phyloP scores from a whole-genome alignment of 2,329 filamentous ascomycete genomes.

The Claviceps pazoutovae region DNA sequence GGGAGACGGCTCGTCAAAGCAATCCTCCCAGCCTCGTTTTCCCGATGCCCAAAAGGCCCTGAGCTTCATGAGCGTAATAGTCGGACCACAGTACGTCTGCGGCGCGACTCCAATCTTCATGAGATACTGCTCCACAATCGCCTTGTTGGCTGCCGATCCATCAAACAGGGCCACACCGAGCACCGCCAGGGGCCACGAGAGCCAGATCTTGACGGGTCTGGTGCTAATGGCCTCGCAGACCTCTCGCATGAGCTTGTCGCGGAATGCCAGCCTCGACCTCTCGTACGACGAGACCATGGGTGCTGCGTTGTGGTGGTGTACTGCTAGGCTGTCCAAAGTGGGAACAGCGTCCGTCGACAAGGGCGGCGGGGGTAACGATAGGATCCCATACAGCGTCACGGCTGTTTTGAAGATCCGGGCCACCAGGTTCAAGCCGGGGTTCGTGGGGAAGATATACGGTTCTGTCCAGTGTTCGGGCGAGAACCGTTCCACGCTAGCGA shows the following conservation, averaged over 20 bases:
- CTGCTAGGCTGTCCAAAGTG: background rate
- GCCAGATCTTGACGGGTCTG: background rate
- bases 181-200: conserved; percentile 3
- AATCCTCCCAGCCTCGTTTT: conserved; percentile 2
- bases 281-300: background rate
- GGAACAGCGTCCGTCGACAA: background rate
- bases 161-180: conserved; percentile 2
- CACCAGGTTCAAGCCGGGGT: background rate
- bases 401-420: conserved; percentile 1
- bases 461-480: conserved; percentile 3
- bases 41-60: conserved; percentile 4
- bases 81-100: conserved; percentile 2
- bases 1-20: conserved; percentile 2
- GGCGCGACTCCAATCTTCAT: background rate
- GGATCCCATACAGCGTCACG: conserved; percentile 1
- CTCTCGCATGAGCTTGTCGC: background rate
- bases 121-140: background rate
- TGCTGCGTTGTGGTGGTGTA: background rate
- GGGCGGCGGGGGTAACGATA: background rate
- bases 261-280: background rate
- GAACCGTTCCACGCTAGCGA: background rate
- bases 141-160: background rate
- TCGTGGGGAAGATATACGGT: conserved; percentile 1
- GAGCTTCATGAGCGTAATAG: background rate
- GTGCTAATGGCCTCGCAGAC: background rate